phyloP scores from a whole-genome alignment of 78 protist genomes.

The Polysphondylium violaceum region DNA sequence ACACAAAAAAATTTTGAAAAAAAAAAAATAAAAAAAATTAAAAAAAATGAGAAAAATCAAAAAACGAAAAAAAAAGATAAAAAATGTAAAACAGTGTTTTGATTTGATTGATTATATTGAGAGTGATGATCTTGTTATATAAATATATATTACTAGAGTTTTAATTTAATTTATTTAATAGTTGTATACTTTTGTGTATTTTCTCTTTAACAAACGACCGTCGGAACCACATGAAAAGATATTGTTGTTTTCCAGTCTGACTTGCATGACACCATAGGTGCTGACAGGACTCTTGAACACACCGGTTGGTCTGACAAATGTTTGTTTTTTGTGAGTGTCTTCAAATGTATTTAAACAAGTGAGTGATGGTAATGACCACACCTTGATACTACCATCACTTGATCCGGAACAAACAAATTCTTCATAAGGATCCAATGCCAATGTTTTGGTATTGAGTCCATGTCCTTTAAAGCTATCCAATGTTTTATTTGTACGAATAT shows the following conservation, averaged over 20 bases:
- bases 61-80: not conserved
- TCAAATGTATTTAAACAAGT: constrained; percentile 51
- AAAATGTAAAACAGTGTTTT: not conserved
- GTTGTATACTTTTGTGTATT: not conserved
- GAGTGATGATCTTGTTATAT: not conserved
- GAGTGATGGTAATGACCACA: constrained; percentile 78
- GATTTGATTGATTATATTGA: not conserved
- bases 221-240: constrained; percentile 80
- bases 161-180: constrained; percentile 8
- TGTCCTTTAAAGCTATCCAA: constrained; percentile 69
- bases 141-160: not conserved
- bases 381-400: constrained; percentile 75
- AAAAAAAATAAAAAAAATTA: not conserved
- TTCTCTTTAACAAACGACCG: constrained; percentile 51
- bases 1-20: too few species aligned
- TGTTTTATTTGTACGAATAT: constrained; percentile 59
- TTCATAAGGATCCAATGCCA: constrained; percentile 65
- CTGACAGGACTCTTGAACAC: constrained; percentile 66
- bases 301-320: constrained; percentile 76
- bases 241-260: constrained; percentile 33
- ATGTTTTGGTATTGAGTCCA: constrained; percentile 48
- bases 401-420: constrained; percentile 56
- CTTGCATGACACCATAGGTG: constrained; percentile 84
- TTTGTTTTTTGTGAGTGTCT: constrained; percentile 75
- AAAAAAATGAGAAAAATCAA: not conserved